Conservation (phyloP, 2,329 filamentous ascomycete species). For the Trichophyton benhamiae region DNA sequence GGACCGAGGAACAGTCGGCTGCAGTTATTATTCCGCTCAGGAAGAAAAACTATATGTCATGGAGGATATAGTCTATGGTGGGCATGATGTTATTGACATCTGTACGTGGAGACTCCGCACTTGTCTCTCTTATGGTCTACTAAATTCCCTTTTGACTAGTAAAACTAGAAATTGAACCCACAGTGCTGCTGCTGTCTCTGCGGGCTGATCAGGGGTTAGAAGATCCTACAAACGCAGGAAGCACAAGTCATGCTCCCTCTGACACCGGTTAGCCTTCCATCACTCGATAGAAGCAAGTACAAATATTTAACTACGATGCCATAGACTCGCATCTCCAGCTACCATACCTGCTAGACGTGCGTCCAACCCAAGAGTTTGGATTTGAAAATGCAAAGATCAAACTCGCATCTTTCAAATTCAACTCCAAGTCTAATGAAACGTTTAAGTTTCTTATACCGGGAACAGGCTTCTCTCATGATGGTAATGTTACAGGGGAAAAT, state of each 20-base stretch:
- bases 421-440: conserved; percentile 35
- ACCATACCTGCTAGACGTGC: conserved; percentile 52
- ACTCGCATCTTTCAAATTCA: conserved; percentile 47
- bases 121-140: conserved; percentile 16
- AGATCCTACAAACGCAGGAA: conserved; percentile 15
- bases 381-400: conserved; percentile 55
- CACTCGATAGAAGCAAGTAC: neutral
- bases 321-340: conserved; percentile 41
- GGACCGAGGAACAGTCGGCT: conserved; percentile 61
- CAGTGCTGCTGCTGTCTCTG: conserved; percentile 45
- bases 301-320: neutral
- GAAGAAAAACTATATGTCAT: conserved; percentile 63
- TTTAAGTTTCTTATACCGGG: conserved; percentile 52
- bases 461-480: conserved; percentile 37
- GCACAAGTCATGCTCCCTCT: neutral
- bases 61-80: conserved; percentile 59
- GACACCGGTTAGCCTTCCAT: neutral
- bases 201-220: conserved; percentile 38
- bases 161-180: conserved; percentile 50
- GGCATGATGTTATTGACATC: conserved; percentile 56
- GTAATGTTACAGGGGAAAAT: conserved; percentile 28
- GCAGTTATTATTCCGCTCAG: conserved; percentile 64
- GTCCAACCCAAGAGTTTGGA: conserved; percentile 61
- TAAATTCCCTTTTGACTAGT: conserved; percentile 31
- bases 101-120: conserved; percentile 20